Evolutionary conservation across 139 green algal species (phyloP).

Genomic region (Picocystis salinarum): DNA sequence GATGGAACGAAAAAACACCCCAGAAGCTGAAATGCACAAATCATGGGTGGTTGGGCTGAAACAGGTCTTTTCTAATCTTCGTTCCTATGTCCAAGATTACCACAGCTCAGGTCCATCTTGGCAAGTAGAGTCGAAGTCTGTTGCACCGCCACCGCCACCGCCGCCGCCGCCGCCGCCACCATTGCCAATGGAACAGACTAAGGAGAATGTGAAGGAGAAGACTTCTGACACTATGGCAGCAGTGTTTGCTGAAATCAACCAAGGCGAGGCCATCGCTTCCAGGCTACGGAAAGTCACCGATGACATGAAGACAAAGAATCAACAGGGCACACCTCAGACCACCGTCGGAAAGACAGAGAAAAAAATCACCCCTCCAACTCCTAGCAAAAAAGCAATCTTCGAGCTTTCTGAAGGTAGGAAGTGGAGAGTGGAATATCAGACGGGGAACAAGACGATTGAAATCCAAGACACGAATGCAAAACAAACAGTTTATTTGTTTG

Average conservation of each 20-base stretch:
- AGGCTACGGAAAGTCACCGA: slow-evolving; percentile 78
- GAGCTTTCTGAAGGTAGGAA: slow-evolving; percentile 61
- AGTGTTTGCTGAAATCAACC: slow-evolving; percentile 42
- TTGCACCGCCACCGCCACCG: slow-evolving; percentile 7
- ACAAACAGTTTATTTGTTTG: slow-evolving; percentile 59
- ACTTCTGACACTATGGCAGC: slow-evolving; percentile 13
- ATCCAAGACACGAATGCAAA: slow-evolving; percentile 42
- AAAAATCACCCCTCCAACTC: not conserved
- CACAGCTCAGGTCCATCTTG: slow-evolving; percentile 39
- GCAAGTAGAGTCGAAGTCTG: slow-evolving; percentile 22
- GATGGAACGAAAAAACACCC: slow-evolving; percentile 34
- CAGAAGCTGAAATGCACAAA: slow-evolving; percentile 15
- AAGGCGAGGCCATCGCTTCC: slow-evolving; percentile 52
- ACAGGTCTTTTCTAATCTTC: slow-evolving; percentile 25
- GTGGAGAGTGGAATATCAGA: slow-evolving; percentile 51
- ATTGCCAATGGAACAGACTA: slow-evolving; percentile 12
- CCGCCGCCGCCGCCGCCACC: slow-evolving; percentile 26
- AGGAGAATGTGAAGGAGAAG: not conserved
- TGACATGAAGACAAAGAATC: slow-evolving; percentile 95
- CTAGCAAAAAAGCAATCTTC: slow-evolving; percentile 20
- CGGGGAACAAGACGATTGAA: slow-evolving; percentile 41
- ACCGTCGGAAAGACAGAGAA: slow-evolving; percentile 4
- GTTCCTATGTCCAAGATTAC: slow-evolving; percentile 31
- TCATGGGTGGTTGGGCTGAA: slow-evolving; percentile 63
- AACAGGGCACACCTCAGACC: slow-evolving; percentile 3